Conservation (phyloP, 805 yeast genomes). For the Saccharomycopsis vini region DNA sequence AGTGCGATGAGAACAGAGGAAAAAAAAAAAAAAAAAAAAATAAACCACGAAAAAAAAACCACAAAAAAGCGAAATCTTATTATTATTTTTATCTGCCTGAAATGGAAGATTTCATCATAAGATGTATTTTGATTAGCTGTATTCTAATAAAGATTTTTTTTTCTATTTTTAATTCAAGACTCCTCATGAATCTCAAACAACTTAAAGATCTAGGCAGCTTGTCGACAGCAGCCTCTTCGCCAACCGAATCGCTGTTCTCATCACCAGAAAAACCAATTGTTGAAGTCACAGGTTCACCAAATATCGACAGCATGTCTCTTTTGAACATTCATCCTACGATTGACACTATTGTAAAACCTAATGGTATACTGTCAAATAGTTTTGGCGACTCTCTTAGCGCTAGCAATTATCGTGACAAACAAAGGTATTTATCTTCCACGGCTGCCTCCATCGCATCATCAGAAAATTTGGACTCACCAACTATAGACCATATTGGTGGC, state of each 20-base stretch:
- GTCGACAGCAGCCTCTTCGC: slow-evolving; percentile 3
- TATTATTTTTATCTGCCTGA: too few species aligned
- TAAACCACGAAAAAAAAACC: neutral
- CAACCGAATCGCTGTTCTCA: neutral
- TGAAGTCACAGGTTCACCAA: neutral
- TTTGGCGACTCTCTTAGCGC: too few species aligned
- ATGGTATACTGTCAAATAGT: neutral
- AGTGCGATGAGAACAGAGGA: neutral
- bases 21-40: too few species aligned
- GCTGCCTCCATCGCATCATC: slow-evolving; percentile 19
- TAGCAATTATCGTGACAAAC: neutral
- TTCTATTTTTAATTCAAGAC: neutral
- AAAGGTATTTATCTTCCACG: slow-evolving; percentile 15
- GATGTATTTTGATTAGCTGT: too few species aligned
- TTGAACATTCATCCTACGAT: slow-evolving; percentile 6
- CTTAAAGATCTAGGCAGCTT: slow-evolving; percentile 2
- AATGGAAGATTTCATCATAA: too few species aligned
- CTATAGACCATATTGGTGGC: neutral
- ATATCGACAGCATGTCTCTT: slow-evolving; percentile 6
- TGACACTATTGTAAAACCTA: neutral
- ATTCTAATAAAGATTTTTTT: too few species aligned
- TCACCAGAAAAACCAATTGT: neutral
- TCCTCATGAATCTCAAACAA: slow-evolving; percentile 1
- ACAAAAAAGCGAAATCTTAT: too few species aligned
- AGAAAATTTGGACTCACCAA: slow-evolving; percentile 4